Evolutionary conservation across 2,329 filamentous ascomycete species (phyloP).

Genomic region (Diaporthe eres): DNA sequence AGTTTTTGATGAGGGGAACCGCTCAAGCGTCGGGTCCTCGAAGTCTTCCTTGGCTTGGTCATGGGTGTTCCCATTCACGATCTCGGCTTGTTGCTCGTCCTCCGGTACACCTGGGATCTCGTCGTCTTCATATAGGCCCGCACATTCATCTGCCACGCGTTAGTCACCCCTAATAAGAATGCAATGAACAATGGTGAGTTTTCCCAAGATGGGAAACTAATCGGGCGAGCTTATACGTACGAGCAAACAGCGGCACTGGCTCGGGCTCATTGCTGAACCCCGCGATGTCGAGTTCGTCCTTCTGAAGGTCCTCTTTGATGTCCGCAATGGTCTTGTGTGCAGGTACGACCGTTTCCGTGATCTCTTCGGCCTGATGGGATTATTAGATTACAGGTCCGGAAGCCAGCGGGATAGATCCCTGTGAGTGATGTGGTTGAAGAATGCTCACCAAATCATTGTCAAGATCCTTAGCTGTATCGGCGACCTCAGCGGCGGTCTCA

Average conservation of each 20-base stretch:
- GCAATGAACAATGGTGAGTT: neutral
- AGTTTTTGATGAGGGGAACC: constrained; percentile 60
- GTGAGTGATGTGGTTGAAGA: too few relatives aligned
- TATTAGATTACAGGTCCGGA: constrained; percentile 2
- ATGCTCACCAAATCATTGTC: constrained; percentile 33
- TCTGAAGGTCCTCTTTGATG: constrained; percentile 32
- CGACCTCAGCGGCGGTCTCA: constrained; percentile 62
- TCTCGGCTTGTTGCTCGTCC: constrained; percentile 46
- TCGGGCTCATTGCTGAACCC: constrained; percentile 35
- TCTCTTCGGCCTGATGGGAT: constrained; percentile 2
- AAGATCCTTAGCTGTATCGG: constrained; percentile 55
- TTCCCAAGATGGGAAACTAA: neutral
- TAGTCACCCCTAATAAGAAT: constrained; percentile 41
- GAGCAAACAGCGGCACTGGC: constrained; percentile 35
- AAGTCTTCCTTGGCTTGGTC: constrained; percentile 53
- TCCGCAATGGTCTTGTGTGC: constrained; percentile 20
- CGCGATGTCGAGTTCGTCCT: constrained; percentile 37
- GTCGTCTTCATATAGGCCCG: constrained; percentile 57
- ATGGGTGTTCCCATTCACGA: constrained; percentile 11
- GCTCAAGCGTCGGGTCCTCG: constrained; percentile 63
- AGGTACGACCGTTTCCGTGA: neutral
- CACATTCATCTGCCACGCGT: constrained; percentile 54
- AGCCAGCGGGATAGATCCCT: neutral
- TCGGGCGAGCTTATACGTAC: constrained; percentile 10
- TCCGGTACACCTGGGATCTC: constrained; percentile 48